Conservation (phyloP, 192 early-diverging fungal species). For the Gryganskiella cystojenkinii region DNA sequence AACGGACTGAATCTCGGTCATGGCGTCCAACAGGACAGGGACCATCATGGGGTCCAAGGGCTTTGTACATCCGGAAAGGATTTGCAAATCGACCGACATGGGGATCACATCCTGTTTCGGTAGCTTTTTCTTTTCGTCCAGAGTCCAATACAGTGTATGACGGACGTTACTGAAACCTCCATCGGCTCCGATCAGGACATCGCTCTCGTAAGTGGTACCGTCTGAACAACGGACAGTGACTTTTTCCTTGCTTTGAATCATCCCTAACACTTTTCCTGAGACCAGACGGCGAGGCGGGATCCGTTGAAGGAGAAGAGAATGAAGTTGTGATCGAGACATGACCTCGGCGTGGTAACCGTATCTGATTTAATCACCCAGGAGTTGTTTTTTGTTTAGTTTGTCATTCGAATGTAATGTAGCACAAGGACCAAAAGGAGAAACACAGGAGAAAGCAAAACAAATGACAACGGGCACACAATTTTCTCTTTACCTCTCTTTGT, state of each 20-base stretch:
- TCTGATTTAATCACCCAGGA: background rate
- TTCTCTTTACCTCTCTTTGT: constrained; percentile 30
- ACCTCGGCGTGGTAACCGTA: constrained; percentile 48
- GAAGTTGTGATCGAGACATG: constrained; percentile 41
- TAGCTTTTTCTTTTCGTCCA: constrained; percentile 41
- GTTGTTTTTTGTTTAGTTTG: too few species aligned
- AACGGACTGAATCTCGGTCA: constrained; percentile 49
- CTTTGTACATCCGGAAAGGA: constrained; percentile 44
- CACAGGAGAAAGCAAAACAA: background rate
- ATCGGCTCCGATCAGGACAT: constrained; percentile 52
- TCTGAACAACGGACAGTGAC: constrained; percentile 50
- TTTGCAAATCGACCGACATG: constrained; percentile 36
- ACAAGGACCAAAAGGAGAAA: background rate
- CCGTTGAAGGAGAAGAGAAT: constrained; percentile 35
- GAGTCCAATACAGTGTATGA: constrained; percentile 41
- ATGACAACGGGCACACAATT: background rate
- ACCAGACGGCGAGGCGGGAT: constrained; percentile 34
- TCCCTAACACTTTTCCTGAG: constrained; percentile 21
- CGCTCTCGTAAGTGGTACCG: constrained; percentile 42
- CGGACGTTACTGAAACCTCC: constrained; percentile 50
- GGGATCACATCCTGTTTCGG: constrained; percentile 22
- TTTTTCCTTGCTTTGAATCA: constrained; percentile 36
- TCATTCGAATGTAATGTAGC: too few species aligned
- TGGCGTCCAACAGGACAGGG: constrained; percentile 38
- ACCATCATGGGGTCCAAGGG: constrained; percentile 38